These are phyloP conservation scores for Ulvella scutata DNA, from an alignment of 139 green algal genomes.

Conservation along the genomic window DNA sequence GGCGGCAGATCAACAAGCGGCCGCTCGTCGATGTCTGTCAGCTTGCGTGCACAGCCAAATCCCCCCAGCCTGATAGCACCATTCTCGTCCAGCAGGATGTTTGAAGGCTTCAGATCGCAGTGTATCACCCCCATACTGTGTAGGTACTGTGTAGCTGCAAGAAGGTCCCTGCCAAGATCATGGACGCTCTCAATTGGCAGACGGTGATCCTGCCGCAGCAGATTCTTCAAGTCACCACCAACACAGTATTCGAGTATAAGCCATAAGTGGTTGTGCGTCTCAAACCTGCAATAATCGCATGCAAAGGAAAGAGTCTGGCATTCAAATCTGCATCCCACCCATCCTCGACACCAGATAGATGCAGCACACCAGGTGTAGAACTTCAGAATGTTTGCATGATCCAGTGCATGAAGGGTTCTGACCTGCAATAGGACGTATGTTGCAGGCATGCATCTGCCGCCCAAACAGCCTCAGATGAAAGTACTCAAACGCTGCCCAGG, in stretches of 20 bases:
- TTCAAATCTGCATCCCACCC: too few relatives aligned
- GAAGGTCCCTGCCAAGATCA: conserved; percentile 69
- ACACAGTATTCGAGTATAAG: conserved; percentile 97
- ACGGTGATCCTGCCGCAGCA: conserved; percentile 64
- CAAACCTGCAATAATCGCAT: conserved; percentile 52
- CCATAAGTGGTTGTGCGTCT: conserved; percentile 92
- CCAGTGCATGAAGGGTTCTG: conserved; percentile 64
- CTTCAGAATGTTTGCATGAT: conserved; percentile 77
- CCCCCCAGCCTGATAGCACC: conserved; percentile 84
- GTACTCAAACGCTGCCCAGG: too few relatives aligned
- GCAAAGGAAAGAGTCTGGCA: background rate
- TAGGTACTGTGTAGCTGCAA: conserved; percentile 50
- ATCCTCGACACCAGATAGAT: background rate
- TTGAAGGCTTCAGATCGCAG: conserved; percentile 86
- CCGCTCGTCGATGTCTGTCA: conserved; percentile 67
- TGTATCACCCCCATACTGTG: conserved; percentile 72
- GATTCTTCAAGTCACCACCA: conserved; percentile 70
- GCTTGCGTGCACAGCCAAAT: conserved; percentile 60
- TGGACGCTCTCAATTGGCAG: conserved; percentile 75
- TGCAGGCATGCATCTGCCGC: background rate
- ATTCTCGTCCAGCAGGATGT: conserved; percentile 89
- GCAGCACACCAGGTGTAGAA: conserved; percentile 73
- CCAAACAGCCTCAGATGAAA: too few relatives aligned
- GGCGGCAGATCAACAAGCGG: conserved; percentile 25
- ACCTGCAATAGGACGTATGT: conserved; percentile 34